Conservation (phyloP, 2,329 filamentous ascomycete genomes). For the Colletotrichum camelliae region DNA sequence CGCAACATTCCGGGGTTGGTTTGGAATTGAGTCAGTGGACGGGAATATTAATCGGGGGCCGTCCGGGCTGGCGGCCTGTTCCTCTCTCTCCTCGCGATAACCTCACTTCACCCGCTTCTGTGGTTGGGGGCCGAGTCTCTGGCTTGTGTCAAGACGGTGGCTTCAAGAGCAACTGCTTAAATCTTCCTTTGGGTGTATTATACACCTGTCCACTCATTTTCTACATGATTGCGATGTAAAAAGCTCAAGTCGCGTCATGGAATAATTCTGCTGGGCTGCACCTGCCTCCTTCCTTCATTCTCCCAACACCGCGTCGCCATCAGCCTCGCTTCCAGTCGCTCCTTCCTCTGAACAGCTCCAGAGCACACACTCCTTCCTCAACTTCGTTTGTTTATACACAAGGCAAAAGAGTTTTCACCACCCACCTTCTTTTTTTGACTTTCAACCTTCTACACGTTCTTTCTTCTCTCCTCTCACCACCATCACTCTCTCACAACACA, state of each 20-base stretch:
- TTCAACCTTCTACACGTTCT: neutral
- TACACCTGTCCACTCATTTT: neutral
- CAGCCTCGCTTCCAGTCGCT: neutral
- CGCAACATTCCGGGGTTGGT: neutral
- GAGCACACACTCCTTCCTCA: neutral
- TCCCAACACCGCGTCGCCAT: neutral
- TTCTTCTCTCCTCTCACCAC: neutral
- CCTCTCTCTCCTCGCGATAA: neutral
- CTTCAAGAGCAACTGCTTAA: neutral
- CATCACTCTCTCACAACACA: neutral
- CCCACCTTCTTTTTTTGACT: neutral
- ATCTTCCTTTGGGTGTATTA: neutral
- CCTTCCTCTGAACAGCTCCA: neutral
- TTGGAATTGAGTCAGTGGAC: neutral
- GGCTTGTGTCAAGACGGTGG: neutral
- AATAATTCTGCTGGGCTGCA: neutral
- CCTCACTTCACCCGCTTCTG: neutral
- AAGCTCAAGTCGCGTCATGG: neutral
- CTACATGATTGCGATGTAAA: neutral
- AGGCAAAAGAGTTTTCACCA: neutral
- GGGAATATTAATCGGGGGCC: neutral
- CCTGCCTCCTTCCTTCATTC: neutral
- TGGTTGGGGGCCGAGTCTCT: neutral
- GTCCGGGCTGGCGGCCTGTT: neutral
- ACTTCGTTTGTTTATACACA: neutral